Conservation (phyloP, 2,329 filamentous ascomycete species). For the Cylindrodendrum hubeiense region DNA sequence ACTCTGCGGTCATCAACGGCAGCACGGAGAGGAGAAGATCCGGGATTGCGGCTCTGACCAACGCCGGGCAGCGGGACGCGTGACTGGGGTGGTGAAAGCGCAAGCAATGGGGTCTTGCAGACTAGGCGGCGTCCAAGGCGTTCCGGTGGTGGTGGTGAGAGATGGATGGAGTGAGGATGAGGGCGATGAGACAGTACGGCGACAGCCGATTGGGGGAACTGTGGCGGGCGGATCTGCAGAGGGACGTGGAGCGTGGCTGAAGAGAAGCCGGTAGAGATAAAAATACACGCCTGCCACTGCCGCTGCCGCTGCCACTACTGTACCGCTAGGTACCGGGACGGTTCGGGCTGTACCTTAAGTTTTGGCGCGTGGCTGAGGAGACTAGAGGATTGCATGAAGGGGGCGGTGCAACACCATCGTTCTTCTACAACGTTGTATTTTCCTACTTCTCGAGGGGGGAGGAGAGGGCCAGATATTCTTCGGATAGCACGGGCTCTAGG, state of each 20-base stretch:
- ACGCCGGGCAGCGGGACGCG: neutral
- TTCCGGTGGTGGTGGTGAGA: constrained; percentile 11
- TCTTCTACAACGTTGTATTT: neutral
- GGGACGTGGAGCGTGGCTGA: constrained; percentile 13
- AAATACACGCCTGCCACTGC: constrained; percentile 5
- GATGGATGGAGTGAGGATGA: constrained; percentile 5
- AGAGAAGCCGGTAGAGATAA: constrained; percentile 3
- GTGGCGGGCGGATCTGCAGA: constrained; percentile 16
- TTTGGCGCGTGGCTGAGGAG: neutral
- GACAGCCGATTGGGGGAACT: constrained; percentile 7
- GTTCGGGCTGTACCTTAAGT: neutral
- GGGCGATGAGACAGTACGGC: constrained; percentile 1
- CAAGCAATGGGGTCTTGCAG: neutral
- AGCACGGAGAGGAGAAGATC: constrained; percentile 10
- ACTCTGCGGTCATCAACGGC: constrained; percentile 8
- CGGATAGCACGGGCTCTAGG: neutral
- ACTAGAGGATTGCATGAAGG: neutral
- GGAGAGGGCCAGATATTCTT: neutral
- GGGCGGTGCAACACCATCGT: neutral
- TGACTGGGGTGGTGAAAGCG: neutral
- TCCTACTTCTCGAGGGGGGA: neutral
- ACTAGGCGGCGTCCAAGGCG: neutral
- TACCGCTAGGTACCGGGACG: neutral
- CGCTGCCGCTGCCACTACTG: neutral
- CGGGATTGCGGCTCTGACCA: constrained; percentile 5